Base-by-base conservation (phyloP, 169 alveolate species). In the Cryptosporidium tyzzeri region DNA sequence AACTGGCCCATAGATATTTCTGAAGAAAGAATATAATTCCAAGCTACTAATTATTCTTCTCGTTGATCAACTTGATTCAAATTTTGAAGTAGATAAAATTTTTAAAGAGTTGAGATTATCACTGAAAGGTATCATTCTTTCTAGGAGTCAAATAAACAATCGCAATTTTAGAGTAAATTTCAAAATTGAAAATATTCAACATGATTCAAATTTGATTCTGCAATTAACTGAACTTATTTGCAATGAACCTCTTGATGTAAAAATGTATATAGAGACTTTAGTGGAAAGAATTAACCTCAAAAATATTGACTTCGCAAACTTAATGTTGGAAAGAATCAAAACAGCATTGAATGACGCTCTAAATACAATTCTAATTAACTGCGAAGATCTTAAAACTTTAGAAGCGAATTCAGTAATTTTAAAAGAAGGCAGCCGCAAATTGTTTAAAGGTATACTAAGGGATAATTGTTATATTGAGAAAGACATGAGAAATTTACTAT, bases 371-470 rank as follows among this genome's bases (percentile, higher is more conserved):
- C 44, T 80, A 16, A n/a, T 58, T 12, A 80, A 65, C 33, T 26
- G 44, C 12, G 89, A 80, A 65, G 67, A 80, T 41, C 44, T 80
- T 8, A 29, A 4, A 21, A 61, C 26, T 41, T 50, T 80, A 16
- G 89, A 80, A 65, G 50, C 16, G n/a, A 80, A 80, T 18, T 26
- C 89, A 3, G 7, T 6, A 5, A 44, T 41, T 55, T 55, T 55
- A 21, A 55, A 21, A 10, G 23, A 26, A 23, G 21, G 21, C 18
- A 23, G 67, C 35, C n/a, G n/a, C 67, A 3, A 23, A 23, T 55
- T 55, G 35, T 55, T 55, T 55, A 55, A 26, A 37, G 14, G 1
- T 23, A 37, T 2, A 55, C 9, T 26, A 55, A 55, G 37, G 8
- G 37, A 21, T n/a, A 55, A 26, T 26, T 0, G 67, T 26, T 35